phyloP scores from a whole-genome alignment of 805 yeast genomes.

The Nakazawaea wickerhamii region DNA sequence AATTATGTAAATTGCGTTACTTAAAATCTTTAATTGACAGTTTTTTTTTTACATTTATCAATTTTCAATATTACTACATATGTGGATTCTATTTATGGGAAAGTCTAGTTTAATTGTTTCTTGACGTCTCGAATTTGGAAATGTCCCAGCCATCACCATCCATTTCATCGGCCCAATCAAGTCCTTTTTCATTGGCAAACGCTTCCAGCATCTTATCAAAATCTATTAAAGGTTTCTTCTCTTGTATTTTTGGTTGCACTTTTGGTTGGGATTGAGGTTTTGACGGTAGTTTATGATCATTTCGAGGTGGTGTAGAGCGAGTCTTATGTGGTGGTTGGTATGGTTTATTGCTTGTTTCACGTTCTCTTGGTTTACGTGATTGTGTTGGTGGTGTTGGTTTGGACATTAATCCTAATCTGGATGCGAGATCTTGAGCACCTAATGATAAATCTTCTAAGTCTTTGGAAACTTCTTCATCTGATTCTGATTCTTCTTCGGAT shows the following conservation, averaged over 20 bases:
- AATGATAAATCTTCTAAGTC: slow-evolving; percentile 4
- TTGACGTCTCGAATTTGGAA: slow-evolving; percentile 6
- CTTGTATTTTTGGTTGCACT: background rate
- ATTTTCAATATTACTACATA: too few relatives aligned
- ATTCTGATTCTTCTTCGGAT: background rate
- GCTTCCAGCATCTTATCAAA: slow-evolving; percentile 8
- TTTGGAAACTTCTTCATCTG: slow-evolving; percentile 2
- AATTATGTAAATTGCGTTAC: too few relatives aligned
- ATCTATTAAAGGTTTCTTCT: slow-evolving; percentile 4
- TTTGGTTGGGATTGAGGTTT: too few relatives aligned
- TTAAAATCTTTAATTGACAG: too few relatives aligned
- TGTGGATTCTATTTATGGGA: too few relatives aligned
- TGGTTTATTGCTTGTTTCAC: background rate
- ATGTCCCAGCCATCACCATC: slow-evolving; percentile 12
- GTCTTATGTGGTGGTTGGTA: background rate
- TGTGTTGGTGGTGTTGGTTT: background rate
- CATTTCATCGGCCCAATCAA: slow-evolving; percentile 11
- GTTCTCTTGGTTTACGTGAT: background rate
- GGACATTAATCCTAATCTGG: slow-evolving; percentile 11
- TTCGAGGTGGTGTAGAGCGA: too few relatives aligned
- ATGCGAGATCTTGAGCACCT: slow-evolving; percentile 11
- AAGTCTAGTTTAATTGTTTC: too few relatives aligned
- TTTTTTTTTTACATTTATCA: too few relatives aligned
- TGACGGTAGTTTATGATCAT: too few relatives aligned
- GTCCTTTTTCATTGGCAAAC: background rate